phyloP scores from a whole-genome alignment of 371 early-diverging fungal genomes.

The Batkoa obscura region DNA sequence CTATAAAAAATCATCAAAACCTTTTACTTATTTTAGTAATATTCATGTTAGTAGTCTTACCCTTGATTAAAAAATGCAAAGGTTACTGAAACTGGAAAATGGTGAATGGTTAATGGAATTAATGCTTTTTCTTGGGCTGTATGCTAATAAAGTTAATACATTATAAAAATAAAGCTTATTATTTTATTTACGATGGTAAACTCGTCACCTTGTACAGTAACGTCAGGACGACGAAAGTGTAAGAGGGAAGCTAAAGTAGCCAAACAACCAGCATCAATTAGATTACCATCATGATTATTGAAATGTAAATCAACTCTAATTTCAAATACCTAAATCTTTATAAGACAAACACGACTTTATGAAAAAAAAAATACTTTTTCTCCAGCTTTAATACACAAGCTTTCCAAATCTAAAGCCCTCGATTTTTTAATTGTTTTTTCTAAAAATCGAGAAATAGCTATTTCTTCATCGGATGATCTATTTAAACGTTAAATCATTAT shows the following conservation, averaged over 20 bases:
- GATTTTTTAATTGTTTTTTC: slow-evolving; percentile 72
- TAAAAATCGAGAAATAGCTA: slow-evolving; percentile 58
- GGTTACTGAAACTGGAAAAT: slow-evolving; percentile 79
- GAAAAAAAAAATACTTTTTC: slow-evolving; percentile 38
- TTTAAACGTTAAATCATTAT: neutral
- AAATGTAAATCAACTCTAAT: slow-evolving; percentile 80
- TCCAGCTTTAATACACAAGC: slow-evolving; percentile 88
- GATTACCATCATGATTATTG: slow-evolving; percentile 82
- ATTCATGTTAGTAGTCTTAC: slow-evolving; percentile 16
- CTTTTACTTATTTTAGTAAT: neutral
- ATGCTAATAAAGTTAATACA: slow-evolving; percentile 32
- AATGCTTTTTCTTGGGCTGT: slow-evolving; percentile 65
- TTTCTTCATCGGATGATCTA: slow-evolving; percentile 59
- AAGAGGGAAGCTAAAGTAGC: slow-evolving; percentile 77
- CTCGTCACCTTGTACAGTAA: slow-evolving; percentile 73
- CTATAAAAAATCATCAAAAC: slow-evolving; percentile 14
- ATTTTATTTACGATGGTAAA: slow-evolving; percentile 57
- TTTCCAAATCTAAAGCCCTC: slow-evolving; percentile 86
- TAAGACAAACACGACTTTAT: neutral
- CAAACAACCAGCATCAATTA: slow-evolving; percentile 76
- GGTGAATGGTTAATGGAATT: slow-evolving; percentile 82
- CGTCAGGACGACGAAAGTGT: slow-evolving; percentile 86
- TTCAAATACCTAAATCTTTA: slow-evolving; percentile 56
- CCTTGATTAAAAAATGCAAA: slow-evolving; percentile 79
- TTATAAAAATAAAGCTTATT: neutral